phyloP scores from a whole-genome alignment of 2,329 filamentous ascomycete genomes.

The Botrytis aclada region DNA sequence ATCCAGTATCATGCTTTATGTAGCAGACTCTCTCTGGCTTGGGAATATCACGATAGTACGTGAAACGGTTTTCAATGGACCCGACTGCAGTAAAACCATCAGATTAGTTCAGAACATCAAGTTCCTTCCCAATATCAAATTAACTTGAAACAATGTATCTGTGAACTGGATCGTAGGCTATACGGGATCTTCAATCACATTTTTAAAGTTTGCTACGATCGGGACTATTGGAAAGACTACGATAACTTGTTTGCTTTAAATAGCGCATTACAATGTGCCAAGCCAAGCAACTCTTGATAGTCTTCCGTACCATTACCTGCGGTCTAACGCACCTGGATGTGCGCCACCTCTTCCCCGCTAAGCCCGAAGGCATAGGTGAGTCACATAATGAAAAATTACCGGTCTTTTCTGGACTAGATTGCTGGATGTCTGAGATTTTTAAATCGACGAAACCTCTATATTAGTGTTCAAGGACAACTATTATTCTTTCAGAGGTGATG shows the following conservation, averaged over 20 bases:
- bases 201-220: neutral
- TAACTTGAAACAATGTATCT: neutral
- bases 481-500: neutral
- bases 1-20: neutral
- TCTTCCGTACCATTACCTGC: neutral
- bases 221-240: neutral
- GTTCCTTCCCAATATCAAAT: neutral
- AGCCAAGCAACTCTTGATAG: neutral
- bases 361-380: rapidly evolving
- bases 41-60: neutral
- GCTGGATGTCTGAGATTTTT: neutral
- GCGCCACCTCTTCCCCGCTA: too few species aligned
- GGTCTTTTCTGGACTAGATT: rapidly evolving
- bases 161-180: neutral
- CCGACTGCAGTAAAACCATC: neutral
- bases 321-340: neutral
- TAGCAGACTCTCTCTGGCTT: neutral
- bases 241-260: neutral
- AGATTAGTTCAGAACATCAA: neutral
- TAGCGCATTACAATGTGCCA: neutral
- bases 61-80: neutral
- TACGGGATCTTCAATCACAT: neutral
- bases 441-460: neutral
- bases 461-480: neutral
- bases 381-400: neutral